phyloP scores from a whole-genome alignment of 2,329 filamentous ascomycete genomes.

The Xylariales sp. region DNA sequence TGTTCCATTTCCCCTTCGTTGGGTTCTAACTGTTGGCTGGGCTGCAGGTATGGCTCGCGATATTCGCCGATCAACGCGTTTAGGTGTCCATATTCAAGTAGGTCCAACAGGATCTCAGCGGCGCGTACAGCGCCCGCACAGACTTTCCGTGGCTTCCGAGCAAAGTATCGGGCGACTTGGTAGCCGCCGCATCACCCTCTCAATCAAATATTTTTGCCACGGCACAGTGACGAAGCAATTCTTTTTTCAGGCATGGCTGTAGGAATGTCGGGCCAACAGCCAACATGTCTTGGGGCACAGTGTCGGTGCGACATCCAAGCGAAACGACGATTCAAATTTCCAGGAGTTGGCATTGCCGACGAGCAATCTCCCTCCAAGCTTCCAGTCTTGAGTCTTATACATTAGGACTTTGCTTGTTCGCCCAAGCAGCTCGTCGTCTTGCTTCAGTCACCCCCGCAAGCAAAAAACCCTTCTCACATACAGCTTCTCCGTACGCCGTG shows the following conservation, averaged over 20 bases:
- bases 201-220: constrained; percentile 10
- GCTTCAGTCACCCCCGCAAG: constrained; percentile 7
- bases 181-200: too few relatives aligned
- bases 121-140: constrained; percentile 4
- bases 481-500: constrained; percentile 8
- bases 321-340: constrained; percentile 15
- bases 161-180: neutral
- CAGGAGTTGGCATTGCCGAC: constrained; percentile 18
- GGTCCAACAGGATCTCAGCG: constrained; percentile 4
- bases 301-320: constrained; percentile 10
- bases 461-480: constrained; percentile 14
- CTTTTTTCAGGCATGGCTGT: constrained; percentile 14
- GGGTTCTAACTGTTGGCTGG: constrained; percentile 10
- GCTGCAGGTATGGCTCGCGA: neutral
- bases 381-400: constrained; percentile 15
- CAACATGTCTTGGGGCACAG: constrained; percentile 15
- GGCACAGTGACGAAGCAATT: constrained; percentile 10
- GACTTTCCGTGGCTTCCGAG: constrained; percentile 9
- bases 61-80: too few relatives aligned
- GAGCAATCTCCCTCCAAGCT: constrained; percentile 15
- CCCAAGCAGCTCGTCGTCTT: constrained; percentile 14
- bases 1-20: constrained; percentile 3
- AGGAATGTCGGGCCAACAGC: constrained; percentile 9
- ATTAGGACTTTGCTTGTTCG: constrained; percentile 16
- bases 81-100: neutral